Evolutionary conservation across 345 rosid genomes (phyloP).

Genomic region (Cardamine resedifolia): DNA sequence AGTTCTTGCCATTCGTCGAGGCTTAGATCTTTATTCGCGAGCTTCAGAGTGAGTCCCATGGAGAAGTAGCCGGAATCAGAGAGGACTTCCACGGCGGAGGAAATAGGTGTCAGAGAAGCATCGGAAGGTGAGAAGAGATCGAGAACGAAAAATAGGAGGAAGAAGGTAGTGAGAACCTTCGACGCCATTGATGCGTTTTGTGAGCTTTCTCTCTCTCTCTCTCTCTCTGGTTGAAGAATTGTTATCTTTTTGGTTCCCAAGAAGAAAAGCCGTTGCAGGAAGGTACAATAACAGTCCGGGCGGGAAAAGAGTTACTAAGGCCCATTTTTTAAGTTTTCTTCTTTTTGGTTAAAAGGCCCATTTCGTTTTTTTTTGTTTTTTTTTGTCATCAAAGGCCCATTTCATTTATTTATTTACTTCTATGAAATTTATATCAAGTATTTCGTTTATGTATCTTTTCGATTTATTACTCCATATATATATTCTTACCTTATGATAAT

Average conservation of each 20-base stretch:
- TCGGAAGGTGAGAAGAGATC: slow-evolving; percentile 4
- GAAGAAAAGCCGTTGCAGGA: slow-evolving; percentile 22
- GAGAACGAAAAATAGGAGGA: slow-evolving; percentile 1
- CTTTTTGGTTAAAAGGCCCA: neutral
- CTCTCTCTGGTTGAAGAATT: slow-evolving; percentile 2
- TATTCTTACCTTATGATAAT: too few relatives aligned
- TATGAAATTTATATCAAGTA: too few relatives aligned
- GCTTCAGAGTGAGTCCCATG: slow-evolving; percentile 46
- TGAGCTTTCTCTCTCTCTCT: slow-evolving; percentile 1
- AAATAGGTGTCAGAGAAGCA: slow-evolving; percentile 26
- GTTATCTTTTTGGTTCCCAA: neutral
- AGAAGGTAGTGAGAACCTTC: slow-evolving; percentile 19
- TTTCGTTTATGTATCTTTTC: too few relatives aligned
- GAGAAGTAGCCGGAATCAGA: slow-evolving; percentile 46
- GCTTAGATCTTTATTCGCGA: slow-evolving; percentile 32
- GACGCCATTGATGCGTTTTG: slow-evolving; percentile 36
- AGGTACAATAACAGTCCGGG: slow-evolving; percentile 1
- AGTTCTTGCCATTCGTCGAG: slow-evolving; percentile 35
- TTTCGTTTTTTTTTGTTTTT: neutral
- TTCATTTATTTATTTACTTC: too few relatives aligned
- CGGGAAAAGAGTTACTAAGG: slow-evolving; percentile 26
- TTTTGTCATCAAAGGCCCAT: neutral
- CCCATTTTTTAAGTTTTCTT: neutral
- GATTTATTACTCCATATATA: too few relatives aligned
- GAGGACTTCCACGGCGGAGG: slow-evolving; percentile 38